These are phyloP conservation scores for Colletotrichum australisinense DNA, from an alignment of 2,329 filamentous ascomycete genomes.

Conservation along the genomic window DNA sequence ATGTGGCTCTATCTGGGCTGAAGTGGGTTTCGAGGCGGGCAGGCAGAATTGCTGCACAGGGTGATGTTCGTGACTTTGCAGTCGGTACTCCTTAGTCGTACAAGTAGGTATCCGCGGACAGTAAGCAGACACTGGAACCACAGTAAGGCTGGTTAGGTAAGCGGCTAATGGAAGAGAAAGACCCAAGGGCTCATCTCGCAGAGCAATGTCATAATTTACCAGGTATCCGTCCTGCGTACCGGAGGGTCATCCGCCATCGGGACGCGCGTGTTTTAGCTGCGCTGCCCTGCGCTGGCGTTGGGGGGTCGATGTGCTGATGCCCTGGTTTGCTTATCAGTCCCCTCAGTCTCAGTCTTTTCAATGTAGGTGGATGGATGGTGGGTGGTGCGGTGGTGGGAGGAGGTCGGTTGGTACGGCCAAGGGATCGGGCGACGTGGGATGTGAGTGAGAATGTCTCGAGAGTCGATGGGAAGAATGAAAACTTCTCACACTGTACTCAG, in stretches of 20 bases:
- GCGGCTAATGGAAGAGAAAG: neutral
- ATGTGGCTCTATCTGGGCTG: constrained; percentile 29
- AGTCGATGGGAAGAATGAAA: neutral
- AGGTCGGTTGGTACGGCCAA: neutral
- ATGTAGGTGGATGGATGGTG: neutral
- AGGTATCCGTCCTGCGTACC: neutral
- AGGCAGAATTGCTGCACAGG: constrained; percentile 23
- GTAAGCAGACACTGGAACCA: no score
- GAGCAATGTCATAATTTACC: constrained; percentile 22
- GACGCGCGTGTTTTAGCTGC: constrained; percentile 17
- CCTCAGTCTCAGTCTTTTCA: neutral
- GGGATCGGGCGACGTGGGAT: constrained; percentile 3
- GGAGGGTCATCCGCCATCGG: neutral
- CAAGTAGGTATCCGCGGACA: no score
- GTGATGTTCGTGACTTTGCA: neutral
- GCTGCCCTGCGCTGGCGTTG: neutral
- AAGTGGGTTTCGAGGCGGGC: constrained; percentile 20
- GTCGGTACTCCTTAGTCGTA: no score
- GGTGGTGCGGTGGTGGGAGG: neutral
- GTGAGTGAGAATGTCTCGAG: constrained; percentile 10
- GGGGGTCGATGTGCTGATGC: neutral
- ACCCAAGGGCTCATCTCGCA: constrained; percentile 13
- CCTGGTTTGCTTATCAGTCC: constrained; percentile 1
- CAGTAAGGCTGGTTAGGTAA: no score
- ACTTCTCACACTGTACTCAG: constrained; percentile 21